Conservation (phyloP, 768 basidiomycete genomes). For the Pleurotus giganteus region DNA sequence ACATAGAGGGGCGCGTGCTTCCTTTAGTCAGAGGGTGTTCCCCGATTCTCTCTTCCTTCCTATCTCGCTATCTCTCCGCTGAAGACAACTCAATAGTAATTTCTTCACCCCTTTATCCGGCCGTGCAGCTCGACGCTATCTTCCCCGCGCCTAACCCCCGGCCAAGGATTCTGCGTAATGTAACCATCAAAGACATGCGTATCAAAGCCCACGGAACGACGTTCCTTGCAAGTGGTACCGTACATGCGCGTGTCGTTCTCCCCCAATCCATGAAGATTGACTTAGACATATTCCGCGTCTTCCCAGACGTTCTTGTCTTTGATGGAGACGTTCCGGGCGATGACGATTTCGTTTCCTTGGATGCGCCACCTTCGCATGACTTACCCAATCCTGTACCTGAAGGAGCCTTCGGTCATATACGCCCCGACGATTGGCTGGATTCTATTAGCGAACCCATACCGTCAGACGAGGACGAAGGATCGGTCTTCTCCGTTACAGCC, state of each 20-base stretch:
- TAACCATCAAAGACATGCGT: slow-evolving; percentile 76
- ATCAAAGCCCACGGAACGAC: slow-evolving; percentile 34
- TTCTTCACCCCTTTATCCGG: slow-evolving; percentile 52
- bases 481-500: slow-evolving; percentile 58
- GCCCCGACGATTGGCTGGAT: slow-evolving; percentile 67
- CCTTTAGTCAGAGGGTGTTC: slow-evolving; percentile 42
- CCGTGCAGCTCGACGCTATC: slow-evolving; percentile 39
- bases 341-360: slow-evolving; percentile 2
- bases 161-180: slow-evolving; percentile 65
- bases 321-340: slow-evolving; percentile 62
- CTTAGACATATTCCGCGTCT: slow-evolving; percentile 60
- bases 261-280: slow-evolving; percentile 67
- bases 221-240: slow-evolving; percentile 69
- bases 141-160: slow-evolving; percentile 68
- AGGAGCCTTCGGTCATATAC: slow-evolving; percentile 73
- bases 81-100: slow-evolving; percentile 56
- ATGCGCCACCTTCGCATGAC: slow-evolving; percentile 42
- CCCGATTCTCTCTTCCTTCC: slow-evolving; percentile 54
- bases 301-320: slow-evolving; percentile 77
- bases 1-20: slow-evolving; percentile 54
- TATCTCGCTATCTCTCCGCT: slow-evolving; percentile 63
- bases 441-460: slow-evolving; percentile 39
- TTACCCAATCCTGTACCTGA: slow-evolving; percentile 68
- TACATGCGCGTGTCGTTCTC: slow-evolving; percentile 63
- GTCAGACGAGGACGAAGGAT: slow-evolving; percentile 46